Evolutionary conservation across 345 rosid species (phyloP), one percentile per base, ranked within the genome.

Genomic region (Lenwebbia sp.): DNA sequence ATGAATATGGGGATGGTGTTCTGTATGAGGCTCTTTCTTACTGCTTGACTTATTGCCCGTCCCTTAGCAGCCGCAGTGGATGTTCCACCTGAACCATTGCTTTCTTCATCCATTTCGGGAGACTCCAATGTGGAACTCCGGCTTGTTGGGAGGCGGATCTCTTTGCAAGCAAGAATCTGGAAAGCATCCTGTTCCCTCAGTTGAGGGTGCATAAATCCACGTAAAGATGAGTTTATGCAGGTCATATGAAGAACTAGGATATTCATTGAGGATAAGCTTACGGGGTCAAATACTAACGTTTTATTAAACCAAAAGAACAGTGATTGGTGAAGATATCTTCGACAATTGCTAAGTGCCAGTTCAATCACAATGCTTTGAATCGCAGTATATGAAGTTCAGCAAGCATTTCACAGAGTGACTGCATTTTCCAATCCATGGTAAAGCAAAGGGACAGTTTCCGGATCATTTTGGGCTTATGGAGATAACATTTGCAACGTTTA

Each of bases 1-100:
- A 96, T 95, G 87, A 97, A 97, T 86, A 97, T 96, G 53, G 99
- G 99, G 50, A 97, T 95, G 82, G 98, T 97, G 92, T 97, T 95
- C 83, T 96, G 98, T 85, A 96, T 96, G 70, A 97, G 94, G 11
- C 99, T 92, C 91, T 94, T 97, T 89, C 95, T 93, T 19, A 96
- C 96, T 65, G 97, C 98, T 88, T 95, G 99, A 19, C 94, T 97
- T 88, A 97, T 94, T 37, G 94, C 96, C 89, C 95, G 92, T 85
- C 99, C 98, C 90, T 94, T 94, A 6, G 98, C 91, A 13, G 82
- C 91, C 10, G 98, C 92, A 23, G 92, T 89, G 10, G 90, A 89
- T 4, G 93, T 85, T n/a, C 91, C 91, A 85, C 88, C 91, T 6
- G 83, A 51, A 3, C 90, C 94, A 23, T 91, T 92, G 10, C 84